Conservation (phyloP, 1,284 basidiomycete species). For the Uromyces viciae-fabae region DNA sequence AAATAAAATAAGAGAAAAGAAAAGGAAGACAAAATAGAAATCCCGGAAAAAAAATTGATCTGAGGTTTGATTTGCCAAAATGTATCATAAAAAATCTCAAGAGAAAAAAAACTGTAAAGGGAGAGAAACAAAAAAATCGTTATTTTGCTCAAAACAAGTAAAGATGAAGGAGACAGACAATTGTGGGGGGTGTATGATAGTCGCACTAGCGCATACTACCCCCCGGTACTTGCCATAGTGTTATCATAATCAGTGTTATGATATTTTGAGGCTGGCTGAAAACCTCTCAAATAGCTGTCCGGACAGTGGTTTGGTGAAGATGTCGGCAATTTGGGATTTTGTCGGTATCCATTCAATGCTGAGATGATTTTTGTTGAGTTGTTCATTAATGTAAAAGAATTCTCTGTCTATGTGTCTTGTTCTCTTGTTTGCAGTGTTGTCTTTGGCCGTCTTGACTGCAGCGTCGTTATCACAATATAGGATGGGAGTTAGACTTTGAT, state of each 20-base stretch:
- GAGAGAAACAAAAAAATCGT: neutral
- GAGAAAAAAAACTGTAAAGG: neutral
- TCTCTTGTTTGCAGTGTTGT: slow-evolving; percentile 7
- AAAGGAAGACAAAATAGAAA: neutral
- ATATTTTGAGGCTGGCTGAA: neutral
- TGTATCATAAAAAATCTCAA: neutral
- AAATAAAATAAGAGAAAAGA: neutral
- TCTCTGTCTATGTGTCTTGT: neutral
- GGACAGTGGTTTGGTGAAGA: slow-evolving; percentile 14
- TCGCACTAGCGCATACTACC: slow-evolving; percentile 10
- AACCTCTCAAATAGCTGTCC: slow-evolving; percentile 1
- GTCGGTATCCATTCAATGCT: slow-evolving; percentile 8
- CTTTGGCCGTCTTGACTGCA: neutral
- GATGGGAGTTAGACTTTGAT: neutral
- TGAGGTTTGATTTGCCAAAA: too few relatives aligned
- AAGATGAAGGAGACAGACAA: neutral
- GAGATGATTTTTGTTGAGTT: neutral
- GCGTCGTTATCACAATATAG: slow-evolving; percentile 12
- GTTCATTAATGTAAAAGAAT: neutral
- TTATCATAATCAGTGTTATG: neutral
- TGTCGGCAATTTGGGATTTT: neutral
- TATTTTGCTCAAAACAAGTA: neutral
- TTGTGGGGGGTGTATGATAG: neutral
- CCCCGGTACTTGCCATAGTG: neutral
- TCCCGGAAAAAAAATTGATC: too few relatives aligned